Percentiles rank a stretch among this genome's conserved stretches.
phyloP scores from a whole-genome alignment of 352 stramenopile species.

The Phytophthora cryptogea region DNA sequence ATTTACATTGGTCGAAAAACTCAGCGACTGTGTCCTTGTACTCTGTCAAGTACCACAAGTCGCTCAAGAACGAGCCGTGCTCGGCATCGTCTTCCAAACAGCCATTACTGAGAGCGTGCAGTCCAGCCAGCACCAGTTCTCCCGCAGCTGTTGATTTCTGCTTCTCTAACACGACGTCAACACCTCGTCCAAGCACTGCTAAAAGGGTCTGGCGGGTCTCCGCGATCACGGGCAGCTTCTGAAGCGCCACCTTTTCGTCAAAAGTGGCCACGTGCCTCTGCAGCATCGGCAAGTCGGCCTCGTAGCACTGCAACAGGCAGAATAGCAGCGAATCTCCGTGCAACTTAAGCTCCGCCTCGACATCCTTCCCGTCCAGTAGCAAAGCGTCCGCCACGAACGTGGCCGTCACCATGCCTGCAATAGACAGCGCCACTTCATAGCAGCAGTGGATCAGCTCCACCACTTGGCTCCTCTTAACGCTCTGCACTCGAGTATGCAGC shows the following conservation, averaged over 20 bases:
- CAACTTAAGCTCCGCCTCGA: conserved; percentile 31
- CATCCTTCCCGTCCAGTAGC: conserved; percentile 39
- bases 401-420: conserved; percentile 31
- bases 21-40: conserved; percentile 65
- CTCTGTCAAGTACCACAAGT: conserved; percentile 67
- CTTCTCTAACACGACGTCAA: conserved; percentile 47
- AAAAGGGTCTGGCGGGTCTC: conserved; percentile 55
- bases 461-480: conserved; percentile 41
- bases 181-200: conserved; percentile 26
- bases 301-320: conserved; percentile 62
- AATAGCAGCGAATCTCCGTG: conserved; percentile 46
- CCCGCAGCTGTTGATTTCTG: conserved; percentile 19
- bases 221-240: conserved; percentile 44
- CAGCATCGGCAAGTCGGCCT: conserved; percentile 51
- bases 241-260: conserved; percentile 38
- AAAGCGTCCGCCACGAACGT: conserved; percentile 25
- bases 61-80: conserved; percentile 71
- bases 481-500: conserved; percentile 28
- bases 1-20: conserved; percentile 55
- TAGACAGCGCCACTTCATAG: conserved; percentile 53
- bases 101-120: conserved; percentile 69
- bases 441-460: conserved; percentile 45
- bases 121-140: conserved; percentile 57
- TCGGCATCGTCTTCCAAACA: conserved; percentile 53
- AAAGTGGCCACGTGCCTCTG: conserved; percentile 51